phyloP scores from a whole-genome alignment of 1,284 basidiomycete species.

The Termitomyces sp. region DNA sequence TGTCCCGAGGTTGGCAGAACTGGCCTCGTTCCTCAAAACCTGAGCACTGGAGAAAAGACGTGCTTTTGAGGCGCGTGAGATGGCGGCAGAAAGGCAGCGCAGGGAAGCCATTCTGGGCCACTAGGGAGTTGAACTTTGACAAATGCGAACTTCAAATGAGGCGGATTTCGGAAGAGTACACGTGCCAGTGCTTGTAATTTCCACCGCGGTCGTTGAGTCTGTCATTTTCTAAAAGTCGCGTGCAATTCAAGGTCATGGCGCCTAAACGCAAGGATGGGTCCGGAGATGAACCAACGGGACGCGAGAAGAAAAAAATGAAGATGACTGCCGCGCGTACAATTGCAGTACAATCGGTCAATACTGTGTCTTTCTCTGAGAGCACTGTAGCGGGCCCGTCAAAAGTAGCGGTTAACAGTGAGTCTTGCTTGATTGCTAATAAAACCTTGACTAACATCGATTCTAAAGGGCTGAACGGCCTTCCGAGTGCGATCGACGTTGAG shows the following conservation, averaged over 20 bases:
- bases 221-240: neutral
- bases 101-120: conserved; percentile 20
- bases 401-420: conserved; percentile 36
- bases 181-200: neutral
- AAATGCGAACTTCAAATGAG: neutral
- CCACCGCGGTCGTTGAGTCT: neutral
- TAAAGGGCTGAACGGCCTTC: conserved; percentile 55
- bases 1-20: conserved; percentile 48
- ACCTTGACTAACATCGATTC: neutral
- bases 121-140: neutral
- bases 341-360: conserved; percentile 43
- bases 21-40: conserved; percentile 41
- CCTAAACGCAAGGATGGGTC: conserved; percentile 46
- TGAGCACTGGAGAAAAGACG: conserved; percentile 36
- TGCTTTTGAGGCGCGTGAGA: conserved; percentile 19
- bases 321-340: conserved; percentile 62
- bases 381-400: conserved; percentile 33
- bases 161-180: conserved; percentile 1
- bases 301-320: conserved; percentile 67
- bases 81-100: conserved; percentile 28
- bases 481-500: conserved; percentile 78
- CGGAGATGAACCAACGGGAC: conserved; percentile 36
- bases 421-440: neutral
- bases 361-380: conserved; percentile 19
- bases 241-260: conserved; percentile 31